Base-by-base conservation (phyloP, 257 asterid species). In the Forsythia suspensa region DNA sequence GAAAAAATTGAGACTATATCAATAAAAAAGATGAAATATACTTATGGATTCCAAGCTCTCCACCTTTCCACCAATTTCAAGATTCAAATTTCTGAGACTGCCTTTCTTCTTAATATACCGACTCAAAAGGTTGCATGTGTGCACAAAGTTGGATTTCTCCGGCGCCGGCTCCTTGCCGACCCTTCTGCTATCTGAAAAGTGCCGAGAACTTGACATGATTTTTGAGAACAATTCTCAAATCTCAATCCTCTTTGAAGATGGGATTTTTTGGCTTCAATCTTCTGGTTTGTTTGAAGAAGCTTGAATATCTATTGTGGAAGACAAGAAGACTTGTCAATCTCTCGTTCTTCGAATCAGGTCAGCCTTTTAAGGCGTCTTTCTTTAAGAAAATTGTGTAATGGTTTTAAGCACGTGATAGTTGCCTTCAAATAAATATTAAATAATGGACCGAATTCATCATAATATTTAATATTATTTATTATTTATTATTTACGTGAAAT, bases 91-190 rank as follows among this genome's bases (percentile, higher is more conserved):
- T 75, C 76, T 85, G 55, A 90, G 69, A 21, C 51, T 77, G 15
- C 92, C 92, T 79, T 87, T 89, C 72, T 89, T 90, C 79, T 91
- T 92, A 38, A 92, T 87, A 77, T 76, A 92, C 76, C 79, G 91
- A 78, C 95, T 89, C 77, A 92, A 79, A 9, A 88, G 94, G 75
- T 89, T 91, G 82, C 96, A 92, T 29, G 96, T 91, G 15, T 79
- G 87, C 4, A 71, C 85, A 73, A 92, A 92, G 75, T 73, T 88
- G 9, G 93, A 87, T 41, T 75, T 89, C 82, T 84, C 91, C 40
- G 81, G 79, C 63, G 77, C 90, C 85, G 84, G n/a, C 6, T 6
- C 7, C 57, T 48, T 80, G 0, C 77, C 82, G 11, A 63, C 21
- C 77, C 82, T 68, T 46, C 79, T 73, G 39, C 76, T 75, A 67